These are phyloP conservation scores for Coemansia sp. DNA, from an alignment of 192 early-diverging fungal genomes.

Conservation along the genomic window DNA sequence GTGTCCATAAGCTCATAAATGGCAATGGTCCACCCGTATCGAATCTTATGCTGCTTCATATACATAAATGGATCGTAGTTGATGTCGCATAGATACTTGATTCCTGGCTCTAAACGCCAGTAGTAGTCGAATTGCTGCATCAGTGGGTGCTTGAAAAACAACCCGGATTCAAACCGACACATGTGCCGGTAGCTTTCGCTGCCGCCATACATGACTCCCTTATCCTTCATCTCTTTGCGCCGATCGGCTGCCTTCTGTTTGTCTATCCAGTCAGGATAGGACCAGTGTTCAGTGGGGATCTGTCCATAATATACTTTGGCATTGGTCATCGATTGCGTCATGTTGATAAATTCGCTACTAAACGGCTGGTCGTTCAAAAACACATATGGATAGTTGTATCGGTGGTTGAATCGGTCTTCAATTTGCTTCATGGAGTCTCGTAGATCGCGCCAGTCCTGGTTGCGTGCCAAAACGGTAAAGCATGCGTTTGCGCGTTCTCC, in stretches of 20 bases:
- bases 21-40: constrained; percentile 51
- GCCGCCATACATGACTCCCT: constrained; percentile 40
- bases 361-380: constrained; percentile 80
- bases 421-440: constrained; percentile 63
- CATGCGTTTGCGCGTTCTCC: constrained; percentile 56
- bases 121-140: constrained; percentile 50
- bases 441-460: constrained; percentile 63
- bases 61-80: constrained; percentile 52
- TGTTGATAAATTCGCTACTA: constrained; percentile 62
- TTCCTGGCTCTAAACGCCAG: constrained; percentile 52
- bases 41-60: constrained; percentile 42
- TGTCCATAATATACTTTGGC: constrained; percentile 62
- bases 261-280: constrained; percentile 74
- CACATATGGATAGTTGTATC: constrained; percentile 79
- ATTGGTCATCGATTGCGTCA: constrained; percentile 55
- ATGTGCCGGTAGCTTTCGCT: constrained; percentile 52
- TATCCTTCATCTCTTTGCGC: constrained; percentile 56
- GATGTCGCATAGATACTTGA: constrained; percentile 53
- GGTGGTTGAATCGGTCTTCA: constrained; percentile 76
- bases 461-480: constrained; percentile 69
- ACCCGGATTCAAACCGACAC: constrained; percentile 50
- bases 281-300: constrained; percentile 71
- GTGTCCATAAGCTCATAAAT: constrained; percentile 50
- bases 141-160: constrained; percentile 44
- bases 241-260: constrained; percentile 49